phyloP scores from a whole-genome alignment of 2,329 filamentous ascomycete genomes.

The Camillea tinctor region DNA sequence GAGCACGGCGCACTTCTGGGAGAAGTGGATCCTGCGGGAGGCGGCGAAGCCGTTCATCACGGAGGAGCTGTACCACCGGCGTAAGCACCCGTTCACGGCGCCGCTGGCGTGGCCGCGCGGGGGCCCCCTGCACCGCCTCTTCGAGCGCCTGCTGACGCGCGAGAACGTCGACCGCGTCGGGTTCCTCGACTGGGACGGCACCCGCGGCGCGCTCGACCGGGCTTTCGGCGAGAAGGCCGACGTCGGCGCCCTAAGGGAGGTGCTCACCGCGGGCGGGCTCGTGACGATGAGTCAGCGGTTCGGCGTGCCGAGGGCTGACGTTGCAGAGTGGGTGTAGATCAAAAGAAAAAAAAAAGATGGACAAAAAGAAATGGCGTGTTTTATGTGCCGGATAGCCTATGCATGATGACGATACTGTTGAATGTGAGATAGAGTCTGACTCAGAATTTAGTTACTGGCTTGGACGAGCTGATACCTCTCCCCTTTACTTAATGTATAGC shows the following conservation, averaged over 20 bases:
- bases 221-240: constrained; percentile 39
- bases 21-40: constrained; percentile 23
- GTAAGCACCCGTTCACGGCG: neutral
- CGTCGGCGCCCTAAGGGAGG: neutral
- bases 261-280: neutral
- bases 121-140: neutral
- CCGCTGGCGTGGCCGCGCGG: neutral
- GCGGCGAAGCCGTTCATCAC: constrained; percentile 18
- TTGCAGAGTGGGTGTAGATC: neutral
- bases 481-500: too few species aligned
- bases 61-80: neutral
- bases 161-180: constrained; percentile 38
- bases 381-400: too few species aligned
- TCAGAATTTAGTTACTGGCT: too few species aligned
- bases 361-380: too few species aligned
- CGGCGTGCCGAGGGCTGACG: neutral
- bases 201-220: constrained; percentile 32
- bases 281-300: neutral
- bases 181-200: constrained; percentile 39
- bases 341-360: too few species aligned
- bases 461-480: too few species aligned
- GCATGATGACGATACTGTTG: too few species aligned
- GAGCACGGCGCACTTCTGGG: constrained; percentile 9
- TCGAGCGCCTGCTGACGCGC: constrained; percentile 32
- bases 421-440: too few species aligned